Base-by-base conservation (phyloP, 495 filamentous ascomycete genomes). In the Aspergillus taichungensis region DNA sequence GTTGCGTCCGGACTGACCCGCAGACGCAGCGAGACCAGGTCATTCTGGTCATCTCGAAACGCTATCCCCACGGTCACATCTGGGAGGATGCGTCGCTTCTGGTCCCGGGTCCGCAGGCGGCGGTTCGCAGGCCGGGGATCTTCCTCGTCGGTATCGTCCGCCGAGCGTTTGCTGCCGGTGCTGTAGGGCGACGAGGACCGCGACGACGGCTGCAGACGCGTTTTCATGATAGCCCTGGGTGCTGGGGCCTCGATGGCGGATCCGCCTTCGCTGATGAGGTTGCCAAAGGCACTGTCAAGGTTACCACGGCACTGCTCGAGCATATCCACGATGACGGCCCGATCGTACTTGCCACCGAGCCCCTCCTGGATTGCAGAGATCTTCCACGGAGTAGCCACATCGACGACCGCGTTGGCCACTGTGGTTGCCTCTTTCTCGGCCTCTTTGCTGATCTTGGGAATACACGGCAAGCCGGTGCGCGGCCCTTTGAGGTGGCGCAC, bases 401-500 rank as follows among this genome's bases (percentile, higher is more conserved):
- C 57, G 6, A 55, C 51, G 7, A 55, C 43, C 1, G 46, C 41
- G 33, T 31, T 29, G 14, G 34, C 38, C 5, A 33, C n/a, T 1
- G 39, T 32, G 8, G 43, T 46, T 13, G 46, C 45, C 29, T 37
- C 52, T 30, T 47, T 57, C 37, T 46, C 40, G 14, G 46, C 50
- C 47, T 47, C 54, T 36, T 42, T 42, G 40, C 50, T 47, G 13
- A 50, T 55, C 12, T 50, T 57, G 24, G 43, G 47, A 37, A 79
- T 68, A 24, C 60, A 53, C 8, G 80, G 77, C 30, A 67, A 54
- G 13, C 81, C 84, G 14, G 64, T 68, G 57, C 82, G 78, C 6
- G 76, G 75, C 8, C 79, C 81, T 44, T 75, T 55, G 12, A 78
- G 59, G 49, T 79, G 76, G 41, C 82, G 77, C 47, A 88, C 77